Conservation (phyloP, 176 grass and related monocot species). For the Areca catechu region DNA sequence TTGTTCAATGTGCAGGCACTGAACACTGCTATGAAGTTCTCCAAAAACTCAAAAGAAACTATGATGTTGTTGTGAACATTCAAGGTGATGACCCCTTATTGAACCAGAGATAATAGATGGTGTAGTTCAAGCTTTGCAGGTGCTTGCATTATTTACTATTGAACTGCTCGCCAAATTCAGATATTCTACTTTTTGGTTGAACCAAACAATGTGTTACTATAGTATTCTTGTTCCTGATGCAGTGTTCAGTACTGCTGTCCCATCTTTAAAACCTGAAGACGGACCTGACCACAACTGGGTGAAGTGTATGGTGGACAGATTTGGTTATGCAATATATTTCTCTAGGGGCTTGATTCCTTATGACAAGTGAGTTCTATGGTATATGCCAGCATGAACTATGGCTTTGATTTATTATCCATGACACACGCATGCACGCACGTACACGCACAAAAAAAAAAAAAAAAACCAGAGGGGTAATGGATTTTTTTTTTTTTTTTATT, state of each 20-base stretch:
- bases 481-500: too few relatives aligned
- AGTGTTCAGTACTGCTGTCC: conserved; percentile 89
- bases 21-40: conserved; percentile 85
- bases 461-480: too few relatives aligned
- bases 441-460: too few relatives aligned
- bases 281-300: conserved; percentile 80
- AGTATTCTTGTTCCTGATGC: conserved; percentile 47
- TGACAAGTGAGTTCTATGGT: conserved; percentile 55
- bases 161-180: neutral
- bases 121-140: conserved; percentile 89
- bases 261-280: conserved; percentile 77
- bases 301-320: conserved; percentile 82
- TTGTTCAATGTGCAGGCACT: conserved; percentile 38
- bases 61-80: conserved; percentile 96
- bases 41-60: conserved; percentile 56
- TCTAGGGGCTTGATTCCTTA: conserved; percentile 89
- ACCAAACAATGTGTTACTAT: too few relatives aligned
- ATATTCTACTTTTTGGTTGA: too few relatives aligned
- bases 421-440: too few relatives aligned
- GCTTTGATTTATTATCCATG: neutral
- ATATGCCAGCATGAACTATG: neutral
- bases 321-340: conserved; percentile 94
- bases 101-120: conserved; percentile 99
- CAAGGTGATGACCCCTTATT: conserved; percentile 96
- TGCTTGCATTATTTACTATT: conserved; percentile 21